Conservation (phyloP, 495 filamentous ascomycete genomes). For the Glonium stellatum region DNA sequence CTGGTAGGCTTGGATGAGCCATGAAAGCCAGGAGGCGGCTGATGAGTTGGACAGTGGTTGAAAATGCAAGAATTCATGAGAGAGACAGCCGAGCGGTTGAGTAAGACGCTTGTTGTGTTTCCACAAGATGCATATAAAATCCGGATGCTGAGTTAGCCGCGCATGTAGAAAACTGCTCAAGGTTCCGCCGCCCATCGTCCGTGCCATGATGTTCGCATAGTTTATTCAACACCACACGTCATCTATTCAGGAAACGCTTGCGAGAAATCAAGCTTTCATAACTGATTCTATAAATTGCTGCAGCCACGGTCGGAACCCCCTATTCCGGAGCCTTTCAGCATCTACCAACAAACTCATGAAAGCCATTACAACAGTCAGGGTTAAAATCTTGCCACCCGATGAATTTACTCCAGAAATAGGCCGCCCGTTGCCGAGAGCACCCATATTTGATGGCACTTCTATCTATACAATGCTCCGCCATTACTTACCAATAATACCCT, state of each 20-base stretch:
- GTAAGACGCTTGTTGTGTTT: background rate
- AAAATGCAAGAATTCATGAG: background rate
- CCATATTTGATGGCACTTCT: too few species aligned
- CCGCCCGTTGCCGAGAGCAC: too few species aligned
- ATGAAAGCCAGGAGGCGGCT: slow-evolving; percentile 2
- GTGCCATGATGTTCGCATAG: background rate
- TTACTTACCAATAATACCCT: too few species aligned
- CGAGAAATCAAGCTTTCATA: background rate
- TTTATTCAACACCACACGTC: background rate
- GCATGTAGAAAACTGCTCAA: background rate
- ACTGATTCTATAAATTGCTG: too few species aligned
- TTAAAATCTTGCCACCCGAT: too few species aligned
- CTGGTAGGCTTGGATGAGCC: slow-evolving; percentile 7
- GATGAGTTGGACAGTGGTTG: background rate
- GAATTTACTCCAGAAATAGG: too few species aligned
- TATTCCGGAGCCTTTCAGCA: too few species aligned
- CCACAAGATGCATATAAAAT: background rate
- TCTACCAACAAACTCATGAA: too few species aligned
- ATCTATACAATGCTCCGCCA: too few species aligned
- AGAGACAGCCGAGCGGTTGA: background rate
- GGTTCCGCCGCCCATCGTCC: background rate
- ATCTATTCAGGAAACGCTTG: background rate
- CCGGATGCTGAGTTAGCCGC: background rate
- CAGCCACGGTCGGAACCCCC: too few species aligned
- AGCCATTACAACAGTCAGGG: too few species aligned